These are phyloP conservation scores for Coniella vitis DNA, from an alignment of 2,329 filamentous ascomycete species.

Conservation along the genomic window DNA sequence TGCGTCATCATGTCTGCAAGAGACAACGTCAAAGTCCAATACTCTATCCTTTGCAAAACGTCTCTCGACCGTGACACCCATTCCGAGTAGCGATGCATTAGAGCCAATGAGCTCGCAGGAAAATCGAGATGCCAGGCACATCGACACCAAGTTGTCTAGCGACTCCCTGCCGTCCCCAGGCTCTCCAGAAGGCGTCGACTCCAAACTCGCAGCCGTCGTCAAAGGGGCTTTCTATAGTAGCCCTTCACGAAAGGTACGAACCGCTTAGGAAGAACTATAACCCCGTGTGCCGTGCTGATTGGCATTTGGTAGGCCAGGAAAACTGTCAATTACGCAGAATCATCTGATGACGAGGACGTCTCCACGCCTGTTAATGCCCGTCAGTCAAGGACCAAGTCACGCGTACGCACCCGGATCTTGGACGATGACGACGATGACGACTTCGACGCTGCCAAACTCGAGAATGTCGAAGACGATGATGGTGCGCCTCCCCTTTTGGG, in stretches of 20 bases:
- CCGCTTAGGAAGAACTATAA: not conserved
- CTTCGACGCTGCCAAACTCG: conserved; percentile 55
- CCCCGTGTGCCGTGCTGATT: not conserved
- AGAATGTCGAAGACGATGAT: conserved; percentile 56
- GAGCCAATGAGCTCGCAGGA: conserved; percentile 64
- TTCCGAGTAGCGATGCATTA: conserved; percentile 71
- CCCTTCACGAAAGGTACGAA: conserved; percentile 68
- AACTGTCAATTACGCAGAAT: conserved; percentile 74
- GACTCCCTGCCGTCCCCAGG: conserved; percentile 39
- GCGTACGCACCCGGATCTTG: conserved; percentile 52
- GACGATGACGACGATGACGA: conserved; percentile 63
- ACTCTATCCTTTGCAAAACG: conserved; percentile 32
- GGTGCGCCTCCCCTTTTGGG: conserved; percentile 32
- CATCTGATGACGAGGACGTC: conserved; percentile 70
- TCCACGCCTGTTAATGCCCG: conserved; percentile 43
- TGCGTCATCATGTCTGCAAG: conserved; percentile 34
- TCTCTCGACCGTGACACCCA: conserved; percentile 55
- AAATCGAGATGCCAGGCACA: conserved; percentile 43
- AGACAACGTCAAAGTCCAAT: conserved; percentile 39
- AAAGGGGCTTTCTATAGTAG: conserved; percentile 52
- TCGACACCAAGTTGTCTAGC: conserved; percentile 42
- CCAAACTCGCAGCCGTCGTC: conserved; percentile 29
- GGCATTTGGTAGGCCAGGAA: conserved; percentile 39
- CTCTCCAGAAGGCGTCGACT: conserved; percentile 34
- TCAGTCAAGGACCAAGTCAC: conserved; percentile 32